These are phyloP conservation scores for Psilocybe cubensis DNA, from an alignment of 768 basidiomycete genomes.

Conservation along the genomic window DNA sequence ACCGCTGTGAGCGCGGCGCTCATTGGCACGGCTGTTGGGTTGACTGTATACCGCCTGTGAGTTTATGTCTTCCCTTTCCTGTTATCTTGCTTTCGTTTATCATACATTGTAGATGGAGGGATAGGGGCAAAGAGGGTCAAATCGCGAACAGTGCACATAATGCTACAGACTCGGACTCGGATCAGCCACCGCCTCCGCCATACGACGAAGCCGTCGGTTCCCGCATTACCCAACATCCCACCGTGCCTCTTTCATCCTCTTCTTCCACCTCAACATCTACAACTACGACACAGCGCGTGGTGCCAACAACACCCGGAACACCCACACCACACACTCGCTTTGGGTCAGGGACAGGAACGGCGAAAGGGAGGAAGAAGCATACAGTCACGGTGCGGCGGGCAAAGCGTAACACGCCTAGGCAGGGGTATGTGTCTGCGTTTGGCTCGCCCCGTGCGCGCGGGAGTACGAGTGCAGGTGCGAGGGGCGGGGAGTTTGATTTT, in stretches of 20 bases:
- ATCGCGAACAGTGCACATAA: conserved; percentile 29
- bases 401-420: too few species aligned
- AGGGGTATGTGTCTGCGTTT: too few species aligned
- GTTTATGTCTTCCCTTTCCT: conserved; percentile 33
- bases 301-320: too few species aligned
- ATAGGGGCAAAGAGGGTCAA: conserved; percentile 58
- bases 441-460: conserved; percentile 16
- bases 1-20: conserved; percentile 85
- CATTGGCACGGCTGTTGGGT: conserved; percentile 84
- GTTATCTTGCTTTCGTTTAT: neutral
- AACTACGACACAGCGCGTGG: too few species aligned
- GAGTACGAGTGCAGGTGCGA: neutral
- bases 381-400: too few species aligned
- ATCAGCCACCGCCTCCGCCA: conserved; percentile 55
- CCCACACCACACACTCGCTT: too few species aligned
- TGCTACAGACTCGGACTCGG: conserved; percentile 16
- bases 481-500: conserved; percentile 47
- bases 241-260: conserved; percentile 27
- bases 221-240: conserved; percentile 34
- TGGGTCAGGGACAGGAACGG: too few species aligned
- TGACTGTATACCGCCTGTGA: conserved; percentile 86
- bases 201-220: conserved; percentile 67
- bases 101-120: conserved; percentile 71
- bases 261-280: neutral
- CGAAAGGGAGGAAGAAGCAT: too few species aligned